phyloP scores from a whole-genome alignment of 73 alveolate genomes.

The Tetrahymena thermophila region DNA sequence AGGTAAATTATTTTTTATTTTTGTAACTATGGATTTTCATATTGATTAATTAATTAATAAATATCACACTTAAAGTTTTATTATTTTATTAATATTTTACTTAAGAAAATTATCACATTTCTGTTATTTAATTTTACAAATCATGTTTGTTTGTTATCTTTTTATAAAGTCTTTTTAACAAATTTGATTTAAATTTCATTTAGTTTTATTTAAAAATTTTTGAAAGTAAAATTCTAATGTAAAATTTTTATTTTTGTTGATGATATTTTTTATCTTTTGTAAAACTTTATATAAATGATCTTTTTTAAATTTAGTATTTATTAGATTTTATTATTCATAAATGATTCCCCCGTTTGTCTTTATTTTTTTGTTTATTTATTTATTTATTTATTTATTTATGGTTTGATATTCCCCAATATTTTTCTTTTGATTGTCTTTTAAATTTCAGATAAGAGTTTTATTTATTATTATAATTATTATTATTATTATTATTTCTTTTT shows the following conservation, averaged over 20 bases:
- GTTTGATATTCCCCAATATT: background rate
- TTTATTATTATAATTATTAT: no score
- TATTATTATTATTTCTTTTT: background rate
- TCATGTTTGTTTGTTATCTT: background rate
- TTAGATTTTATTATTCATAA: no score
- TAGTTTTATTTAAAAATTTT: no score
- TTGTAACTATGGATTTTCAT: background rate
- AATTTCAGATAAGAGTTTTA: background rate
- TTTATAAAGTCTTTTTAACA: background rate
- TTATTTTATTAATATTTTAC: background rate
- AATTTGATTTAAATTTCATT: no score
- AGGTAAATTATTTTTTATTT: no score
- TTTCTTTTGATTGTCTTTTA: no score
- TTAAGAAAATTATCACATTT: no score
- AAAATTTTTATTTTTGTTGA: no score
- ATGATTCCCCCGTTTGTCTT: background rate
- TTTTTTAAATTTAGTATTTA: no score
- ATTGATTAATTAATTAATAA: background rate
- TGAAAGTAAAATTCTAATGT: background rate
- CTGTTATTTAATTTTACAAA: background rate
- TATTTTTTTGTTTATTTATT: no score
- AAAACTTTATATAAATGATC: background rate
- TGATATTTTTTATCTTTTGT: background rate
- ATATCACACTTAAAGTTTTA: background rate
- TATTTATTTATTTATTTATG: no score